phyloP scores from a whole-genome alignment of 352 stramenopile species.

The Globisporangium echinulatum region DNA sequence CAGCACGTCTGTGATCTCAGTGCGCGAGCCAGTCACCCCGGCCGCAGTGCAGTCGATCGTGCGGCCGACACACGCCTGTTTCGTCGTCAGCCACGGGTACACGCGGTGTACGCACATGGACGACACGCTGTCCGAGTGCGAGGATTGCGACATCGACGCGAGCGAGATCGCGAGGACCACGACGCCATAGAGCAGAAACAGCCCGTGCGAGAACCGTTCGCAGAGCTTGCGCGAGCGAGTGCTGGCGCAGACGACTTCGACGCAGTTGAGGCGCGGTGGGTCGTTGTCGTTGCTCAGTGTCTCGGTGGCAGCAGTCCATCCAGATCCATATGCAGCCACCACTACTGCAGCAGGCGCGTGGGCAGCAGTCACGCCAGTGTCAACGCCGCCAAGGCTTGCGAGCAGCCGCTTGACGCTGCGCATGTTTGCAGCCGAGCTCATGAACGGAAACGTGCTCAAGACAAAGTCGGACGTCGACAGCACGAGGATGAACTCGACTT shows the following conservation, averaged over 20 bases:
- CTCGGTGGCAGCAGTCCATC: too few species aligned
- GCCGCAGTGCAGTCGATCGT: not conserved
- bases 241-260: too few species aligned
- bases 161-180: slow-evolving; percentile 2
- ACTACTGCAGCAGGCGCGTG: not conserved
- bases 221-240: too few species aligned
- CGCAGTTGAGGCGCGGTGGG: too few species aligned
- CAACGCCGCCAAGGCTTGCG: not conserved
- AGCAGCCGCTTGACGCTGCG: slow-evolving; percentile 12
- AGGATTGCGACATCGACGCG: not conserved
- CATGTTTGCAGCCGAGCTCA: slow-evolving; percentile 6
- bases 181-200: not conserved
- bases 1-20: slow-evolving; percentile 2
- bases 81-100: slow-evolving; percentile 5
- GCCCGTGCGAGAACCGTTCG: too few species aligned
- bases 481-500: slow-evolving; percentile 18
- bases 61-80: slow-evolving; percentile 1
- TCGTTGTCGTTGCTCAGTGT: too few species aligned
- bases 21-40: not conserved
- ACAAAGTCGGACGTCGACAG: slow-evolving; percentile 14
- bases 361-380: not conserved
- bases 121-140: not conserved
- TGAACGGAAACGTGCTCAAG: slow-evolving; percentile 16
- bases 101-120: not conserved
- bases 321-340: too few species aligned